Evolutionary conservation across 192 early-diverging fungal genomes (phyloP), one percentile per base, ranked within the genome.

Genomic region (Thamnidium elegans): DNA sequence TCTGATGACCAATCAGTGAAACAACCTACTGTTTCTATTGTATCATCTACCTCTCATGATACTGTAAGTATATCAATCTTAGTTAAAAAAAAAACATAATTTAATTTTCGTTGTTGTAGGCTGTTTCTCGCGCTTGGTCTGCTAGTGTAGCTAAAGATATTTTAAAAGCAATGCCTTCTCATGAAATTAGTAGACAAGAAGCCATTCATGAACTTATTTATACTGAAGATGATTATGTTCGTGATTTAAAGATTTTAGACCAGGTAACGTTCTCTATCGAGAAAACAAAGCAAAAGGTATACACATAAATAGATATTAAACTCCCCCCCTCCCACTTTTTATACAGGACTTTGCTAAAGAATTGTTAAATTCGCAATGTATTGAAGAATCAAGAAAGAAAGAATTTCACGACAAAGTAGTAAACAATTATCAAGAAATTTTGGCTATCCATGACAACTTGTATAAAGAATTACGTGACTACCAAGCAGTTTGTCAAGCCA

Each of bases 221-320:
- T 56, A 97, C 96, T 0, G 96, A 98, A 77, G 81, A 82, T n/a
- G 95, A 97, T 72, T 98, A 96, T 71, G 86, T 95, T 10, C 79
- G 84, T 17, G 96, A 98, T 81, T 81, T 98, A 45, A 83, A 90
- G 42, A 82, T 91, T 50, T 80, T 94, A 30, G 86, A 92, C 2
- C 86, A 91, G n/a, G n/a, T n/a, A n/a, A n/a, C n/a, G n/a, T n/a
- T n/a, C n/a, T n/a, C n/a, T n/a, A n/a, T n/a, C n/a, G n/a, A n/a
- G n/a, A n/a, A n/a, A n/a, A n/a, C n/a, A n/a, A n/a, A n/a, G n/a
- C n/a, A n/a, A n/a, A n/a, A n/a, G n/a, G n/a, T n/a, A n/a, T n/a
- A n/a, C n/a, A n/a, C n/a, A n/a, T n/a, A n/a, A n/a, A n/a, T n/a
- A n/a, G n/a, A n/a, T n/a, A n/a, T n/a, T n/a, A n/a, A n/a, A n/a